Percentiles rank a stretch among this genome's conserved stretches.
phyloP scores from a whole-genome alignment of 257 asterid species.

The Dorcoceras hygrometricum region DNA sequence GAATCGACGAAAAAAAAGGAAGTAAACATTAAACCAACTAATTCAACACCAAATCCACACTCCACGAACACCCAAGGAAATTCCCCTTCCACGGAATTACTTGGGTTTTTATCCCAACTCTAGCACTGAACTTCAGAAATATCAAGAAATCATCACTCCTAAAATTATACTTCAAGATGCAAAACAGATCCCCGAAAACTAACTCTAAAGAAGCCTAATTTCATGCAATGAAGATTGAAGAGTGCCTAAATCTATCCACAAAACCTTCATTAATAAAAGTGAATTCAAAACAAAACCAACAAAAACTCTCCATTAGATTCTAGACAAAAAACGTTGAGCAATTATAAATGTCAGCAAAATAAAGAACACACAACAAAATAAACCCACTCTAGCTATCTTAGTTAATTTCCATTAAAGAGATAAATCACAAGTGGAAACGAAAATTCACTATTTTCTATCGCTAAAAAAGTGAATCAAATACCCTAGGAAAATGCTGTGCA shows the following conservation, averaged over 20 bases:
- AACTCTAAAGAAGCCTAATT: background rate
- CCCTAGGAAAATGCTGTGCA: slow-evolving; percentile 74
- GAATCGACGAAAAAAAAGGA: too few species aligned
- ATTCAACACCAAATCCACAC: too few species aligned
- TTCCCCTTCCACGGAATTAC: background rate
- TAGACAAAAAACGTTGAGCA: background rate
- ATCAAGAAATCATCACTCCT: background rate
- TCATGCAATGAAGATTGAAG: background rate
- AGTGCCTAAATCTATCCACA: background rate
- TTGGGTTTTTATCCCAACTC: background rate
- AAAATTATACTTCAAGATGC: background rate
- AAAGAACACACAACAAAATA: background rate
- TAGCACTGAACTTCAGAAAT: background rate
- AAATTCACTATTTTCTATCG: too few species aligned
- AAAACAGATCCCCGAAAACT: background rate
- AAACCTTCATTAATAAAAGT: background rate
- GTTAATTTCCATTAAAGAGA: background rate
- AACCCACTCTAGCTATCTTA: background rate
- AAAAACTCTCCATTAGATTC: background rate
- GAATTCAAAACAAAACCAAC: background rate
- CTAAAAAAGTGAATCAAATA: background rate
- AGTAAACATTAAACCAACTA: too few species aligned
- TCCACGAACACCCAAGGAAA: background rate
- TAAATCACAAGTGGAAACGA: background rate
- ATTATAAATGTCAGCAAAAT: background rate